Evolutionary conservation across 306 rosid genomes (phyloP).

Genomic region (Abrus pulchellus): DNA sequence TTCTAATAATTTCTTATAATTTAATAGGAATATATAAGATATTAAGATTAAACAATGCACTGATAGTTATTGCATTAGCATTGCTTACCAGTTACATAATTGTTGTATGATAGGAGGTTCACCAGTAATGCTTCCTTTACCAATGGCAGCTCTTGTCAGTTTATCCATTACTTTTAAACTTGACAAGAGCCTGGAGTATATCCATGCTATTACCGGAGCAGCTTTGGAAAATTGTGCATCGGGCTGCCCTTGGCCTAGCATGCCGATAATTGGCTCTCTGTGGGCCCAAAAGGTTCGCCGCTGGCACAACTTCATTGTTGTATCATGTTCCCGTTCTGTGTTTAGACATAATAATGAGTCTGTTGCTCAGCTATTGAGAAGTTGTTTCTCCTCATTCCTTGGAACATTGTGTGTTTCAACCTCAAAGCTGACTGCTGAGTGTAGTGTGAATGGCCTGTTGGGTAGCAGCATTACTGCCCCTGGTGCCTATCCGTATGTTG

Average conservation of each 20-base stretch:
- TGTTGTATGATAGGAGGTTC: conserved; percentile 60
- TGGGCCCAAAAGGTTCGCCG: conserved; percentile 92
- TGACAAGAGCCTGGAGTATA: conserved; percentile 68
- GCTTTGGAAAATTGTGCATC: conserved; percentile 80
- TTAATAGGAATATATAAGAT: conserved; percentile 26
- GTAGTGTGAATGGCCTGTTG: conserved; percentile 73
- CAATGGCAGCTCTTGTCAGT: conserved; percentile 88
- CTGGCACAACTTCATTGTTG: conserved; percentile 83
- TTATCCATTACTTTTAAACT: conserved; percentile 87
- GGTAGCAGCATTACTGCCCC: conserved; percentile 59
- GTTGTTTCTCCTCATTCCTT: conserved; percentile 79
- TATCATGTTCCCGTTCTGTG: conserved; percentile 73
- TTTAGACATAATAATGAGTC: conserved; percentile 71
- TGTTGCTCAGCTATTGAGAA: conserved; percentile 74
- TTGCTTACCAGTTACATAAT: conserved; percentile 39
- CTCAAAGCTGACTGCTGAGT: conserved; percentile 56
- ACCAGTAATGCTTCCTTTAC: conserved; percentile 74
- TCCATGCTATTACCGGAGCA: conserved; percentile 77
- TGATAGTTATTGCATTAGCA: conserved; percentile 40
- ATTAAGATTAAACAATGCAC: conserved; percentile 38
- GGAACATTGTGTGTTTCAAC: conserved; percentile 54
- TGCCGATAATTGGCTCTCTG: conserved; percentile 73
- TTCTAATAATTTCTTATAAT: conserved; percentile 29
- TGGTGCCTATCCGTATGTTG: conserved; percentile 55
- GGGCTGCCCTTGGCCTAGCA: conserved; percentile 81